Conservation (phyloP, 2,329 filamentous ascomycete genomes). For the Claviceps digitariae region DNA sequence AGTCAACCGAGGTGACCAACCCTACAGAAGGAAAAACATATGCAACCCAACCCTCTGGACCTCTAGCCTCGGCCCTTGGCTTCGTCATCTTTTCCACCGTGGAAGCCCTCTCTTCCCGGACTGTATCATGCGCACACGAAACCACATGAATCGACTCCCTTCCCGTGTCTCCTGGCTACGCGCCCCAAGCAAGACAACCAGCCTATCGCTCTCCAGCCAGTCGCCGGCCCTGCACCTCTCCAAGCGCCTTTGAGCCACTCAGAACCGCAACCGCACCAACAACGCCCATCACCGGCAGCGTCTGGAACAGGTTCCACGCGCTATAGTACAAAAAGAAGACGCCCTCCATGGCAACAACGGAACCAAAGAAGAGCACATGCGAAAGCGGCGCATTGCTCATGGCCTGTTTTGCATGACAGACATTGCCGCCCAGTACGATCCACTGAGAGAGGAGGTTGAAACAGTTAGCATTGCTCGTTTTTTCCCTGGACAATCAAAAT, state of each 20-base stretch:
- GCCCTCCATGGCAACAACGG: conserved; percentile 73
- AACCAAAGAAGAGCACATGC: conserved; percentile 75
- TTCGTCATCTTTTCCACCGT: too few species aligned
- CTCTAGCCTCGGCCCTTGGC: too few species aligned
- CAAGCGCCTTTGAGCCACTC: conserved; percentile 78
- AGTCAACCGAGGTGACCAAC: too few species aligned
- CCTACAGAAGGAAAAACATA: too few species aligned
- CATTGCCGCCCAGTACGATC: conserved; percentile 69
- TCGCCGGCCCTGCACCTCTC: conserved; percentile 82
- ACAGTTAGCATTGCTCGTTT: conserved; percentile 12
- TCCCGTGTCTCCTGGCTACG: too few species aligned
- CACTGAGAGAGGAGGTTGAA: conserved; percentile 41
- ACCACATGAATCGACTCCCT: too few species aligned
- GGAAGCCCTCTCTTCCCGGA: too few species aligned
- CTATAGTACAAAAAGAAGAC: conserved; percentile 94
- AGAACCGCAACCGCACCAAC: conserved; percentile 63
- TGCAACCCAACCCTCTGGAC: too few species aligned
- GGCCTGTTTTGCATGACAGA: conserved; percentile 64
- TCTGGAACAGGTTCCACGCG: conserved; percentile 83
- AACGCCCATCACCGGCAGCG: conserved; percentile 56
- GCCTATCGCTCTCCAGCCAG: conserved; percentile 54
- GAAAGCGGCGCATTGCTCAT: conserved; percentile 64
- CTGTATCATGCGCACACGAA: too few species aligned
- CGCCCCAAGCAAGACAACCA: not conserved
- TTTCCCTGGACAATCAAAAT: too few species aligned